Evolutionary conservation across 1,284 basidiomycete species (phyloP), one percentile per base, ranked within the genome.

Genomic region (Dichomitus squalens): DNA sequence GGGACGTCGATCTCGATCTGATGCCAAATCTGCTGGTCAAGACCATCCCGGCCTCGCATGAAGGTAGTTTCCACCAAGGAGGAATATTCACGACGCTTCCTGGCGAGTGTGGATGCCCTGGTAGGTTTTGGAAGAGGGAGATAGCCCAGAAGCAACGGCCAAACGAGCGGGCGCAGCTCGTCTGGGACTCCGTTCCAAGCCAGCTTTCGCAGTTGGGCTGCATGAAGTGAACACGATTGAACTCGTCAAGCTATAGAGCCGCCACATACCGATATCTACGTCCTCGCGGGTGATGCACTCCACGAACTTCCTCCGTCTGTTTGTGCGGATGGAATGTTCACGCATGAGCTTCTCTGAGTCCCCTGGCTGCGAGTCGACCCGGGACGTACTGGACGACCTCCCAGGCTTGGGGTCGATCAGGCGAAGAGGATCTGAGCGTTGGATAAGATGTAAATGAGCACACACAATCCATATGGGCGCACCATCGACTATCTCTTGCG

Each of bases 1-100:
- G 95, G 96, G 7, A 97, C 95, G 68, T 98, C 95, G 60, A 97
- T 98, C 70, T 95, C 93, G 67, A 98, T 98, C 73, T 98, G 95
- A 75, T 98, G 95, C 96, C 96, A 98, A 70, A 98, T 95, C 75
- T 92, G 90, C 68, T 95, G 93, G 73, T 98, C 95, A 18, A 95
- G 80, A 0, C 88, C 86, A 49, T 89, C 87, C 23, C 85, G 83
- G 55, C 93, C 95, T 47, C 90, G 83, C 9, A 90, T 86, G 70
- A 99, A 98, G n/a, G 96, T 91, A 18, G 96, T 80, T 64, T 94
- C 86, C 4, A 97, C 96, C 53, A 97, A 83, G 21, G 91, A 90
- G 11, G 84, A 82, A 70, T 99, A 99, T 73, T 99, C 96, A 63
- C 88, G 86, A 48, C 96, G 86, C 77, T 99, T 99, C 40, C 96